A percentile compares a stretch with the other conserved stretches of the same genome.
Evolutionary conservation across 2,329 filamentous ascomycete genomes (phyloP).

Genomic region (Chaetomium globosum): DNA sequence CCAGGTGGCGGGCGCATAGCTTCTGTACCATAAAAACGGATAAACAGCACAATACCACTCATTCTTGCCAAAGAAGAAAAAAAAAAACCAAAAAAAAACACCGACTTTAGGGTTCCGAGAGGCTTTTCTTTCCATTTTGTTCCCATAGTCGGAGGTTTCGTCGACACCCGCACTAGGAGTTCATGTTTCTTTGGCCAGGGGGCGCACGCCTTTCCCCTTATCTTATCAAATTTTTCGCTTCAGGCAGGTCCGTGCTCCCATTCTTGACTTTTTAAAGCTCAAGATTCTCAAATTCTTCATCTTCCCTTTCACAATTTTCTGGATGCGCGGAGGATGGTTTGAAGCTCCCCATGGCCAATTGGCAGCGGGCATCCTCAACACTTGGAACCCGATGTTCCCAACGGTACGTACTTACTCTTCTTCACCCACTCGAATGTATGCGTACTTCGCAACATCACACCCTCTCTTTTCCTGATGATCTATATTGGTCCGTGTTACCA

Average conservation of each 20-base stretch:
- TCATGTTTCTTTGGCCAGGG: too few species aligned
- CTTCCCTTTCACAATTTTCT: neutral
- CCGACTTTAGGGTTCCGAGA: too few species aligned
- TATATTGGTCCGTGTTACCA: constrained; percentile 86
- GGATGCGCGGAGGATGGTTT: neutral
- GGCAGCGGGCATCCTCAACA: neutral
- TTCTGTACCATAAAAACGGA: neutral
- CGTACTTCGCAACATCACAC: neutral
- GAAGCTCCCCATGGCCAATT: neutral
- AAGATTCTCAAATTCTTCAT: neutral
- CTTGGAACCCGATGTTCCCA: neutral
- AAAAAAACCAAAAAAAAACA: too few species aligned
- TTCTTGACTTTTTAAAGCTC: constrained; percentile 28
- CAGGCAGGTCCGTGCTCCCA: constrained; percentile 23
- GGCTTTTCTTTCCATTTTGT: too few species aligned
- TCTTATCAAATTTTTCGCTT: constrained; percentile 32
- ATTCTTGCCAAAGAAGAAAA: too few species aligned
- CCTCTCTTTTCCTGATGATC: constrained; percentile 64
- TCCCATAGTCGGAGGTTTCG: too few species aligned
- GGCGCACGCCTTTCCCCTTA: constrained; percentile 19
- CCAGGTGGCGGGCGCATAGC: neutral
- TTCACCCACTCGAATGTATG: constrained; percentile 2
- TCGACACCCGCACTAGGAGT: too few species aligned
- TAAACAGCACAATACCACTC: too few species aligned
- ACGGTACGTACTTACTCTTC: constrained; percentile 24